Percentiles rank a stretch among this genome's conserved stretches.
Evolutionary conservation across 345 rosid species (phyloP).

Genomic region (Lumnitzera littorea): DNA sequence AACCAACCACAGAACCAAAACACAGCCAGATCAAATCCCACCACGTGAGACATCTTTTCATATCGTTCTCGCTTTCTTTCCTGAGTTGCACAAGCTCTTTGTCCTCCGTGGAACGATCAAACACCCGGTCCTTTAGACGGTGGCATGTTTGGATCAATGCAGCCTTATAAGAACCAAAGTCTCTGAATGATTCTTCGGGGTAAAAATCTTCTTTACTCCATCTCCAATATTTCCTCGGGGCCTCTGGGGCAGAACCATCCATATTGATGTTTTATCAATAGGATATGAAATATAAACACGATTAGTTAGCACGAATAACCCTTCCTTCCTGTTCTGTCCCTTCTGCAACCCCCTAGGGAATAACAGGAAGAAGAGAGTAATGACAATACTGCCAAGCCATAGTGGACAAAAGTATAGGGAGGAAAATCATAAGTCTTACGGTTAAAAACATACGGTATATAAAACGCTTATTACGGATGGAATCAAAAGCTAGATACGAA

Average conservation of each 20-base stretch:
- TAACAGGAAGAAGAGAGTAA: too few relatives aligned
- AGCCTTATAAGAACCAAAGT: conserved; percentile 47
- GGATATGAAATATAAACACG: too few relatives aligned
- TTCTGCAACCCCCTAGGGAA: too few relatives aligned
- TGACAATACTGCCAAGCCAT: too few relatives aligned
- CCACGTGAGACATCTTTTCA: conserved; percentile 83
- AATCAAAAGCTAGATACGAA: too few relatives aligned
- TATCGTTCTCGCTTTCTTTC: conserved; percentile 57
- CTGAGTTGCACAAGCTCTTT: conserved; percentile 58
- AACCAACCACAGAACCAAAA: conserved; percentile 90
- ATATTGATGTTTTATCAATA: too few relatives aligned
- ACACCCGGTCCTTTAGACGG: conserved; percentile 70
- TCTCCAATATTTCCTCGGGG: conserved; percentile 63
- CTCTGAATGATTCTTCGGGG: conserved; percentile 72
- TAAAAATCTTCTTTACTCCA: conserved; percentile 74
- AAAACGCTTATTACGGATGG: too few relatives aligned
- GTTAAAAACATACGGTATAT: too few relatives aligned
- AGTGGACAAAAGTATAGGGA: too few relatives aligned
- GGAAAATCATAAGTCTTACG: too few relatives aligned
- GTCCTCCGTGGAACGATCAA: conserved; percentile 66
- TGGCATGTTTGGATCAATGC: conserved; percentile 63
- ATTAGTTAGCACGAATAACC: too few relatives aligned
- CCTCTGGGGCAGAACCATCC: neutral
- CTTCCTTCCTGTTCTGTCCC: too few relatives aligned
- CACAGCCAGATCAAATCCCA: conserved; percentile 95